Percentiles rank a stretch among this genome's conserved stretches.
Evolutionary conservation across 192 early-diverging fungal species (phyloP).

Genomic region (Entomortierella lignicola): DNA sequence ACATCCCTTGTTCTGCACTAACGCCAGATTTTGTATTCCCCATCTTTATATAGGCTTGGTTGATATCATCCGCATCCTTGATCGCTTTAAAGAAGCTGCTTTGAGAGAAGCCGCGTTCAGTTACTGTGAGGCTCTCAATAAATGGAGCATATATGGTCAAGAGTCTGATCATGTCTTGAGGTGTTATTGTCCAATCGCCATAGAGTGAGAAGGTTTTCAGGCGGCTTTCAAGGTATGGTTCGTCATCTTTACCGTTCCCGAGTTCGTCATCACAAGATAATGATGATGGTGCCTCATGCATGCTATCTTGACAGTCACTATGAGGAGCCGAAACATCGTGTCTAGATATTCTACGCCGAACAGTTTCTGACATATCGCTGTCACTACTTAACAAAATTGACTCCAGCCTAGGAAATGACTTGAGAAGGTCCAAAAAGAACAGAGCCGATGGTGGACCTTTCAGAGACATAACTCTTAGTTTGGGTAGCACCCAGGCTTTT

Average conservation of each 20-base stretch:
- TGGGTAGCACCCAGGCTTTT: slow-evolving; percentile 9
- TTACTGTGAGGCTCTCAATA: not conserved
- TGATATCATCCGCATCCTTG: not conserved
- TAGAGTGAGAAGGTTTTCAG: not conserved
- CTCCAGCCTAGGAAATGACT: slow-evolving; percentile 11
- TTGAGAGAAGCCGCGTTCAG: not conserved
- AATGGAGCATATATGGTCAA: slow-evolving; percentile 1
- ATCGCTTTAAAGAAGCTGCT: not conserved
- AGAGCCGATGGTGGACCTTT: slow-evolving; percentile 6
- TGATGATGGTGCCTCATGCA: not conserved
- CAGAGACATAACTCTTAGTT: not conserved
- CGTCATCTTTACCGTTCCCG: not conserved
- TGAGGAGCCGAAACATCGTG: too few relatives aligned
- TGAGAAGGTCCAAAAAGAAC: slow-evolving; percentile 22
- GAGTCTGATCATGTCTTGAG: not conserved
- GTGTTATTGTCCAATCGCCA: not conserved
- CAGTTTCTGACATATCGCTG: not conserved
- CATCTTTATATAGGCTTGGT: not conserved
- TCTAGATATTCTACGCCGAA: too few relatives aligned
- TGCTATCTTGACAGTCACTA: too few relatives aligned
- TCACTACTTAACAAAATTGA: not conserved
- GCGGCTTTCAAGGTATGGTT: not conserved
- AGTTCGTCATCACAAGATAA: not conserved
- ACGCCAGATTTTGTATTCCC: too few relatives aligned
- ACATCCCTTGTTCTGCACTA: too few relatives aligned